A percentile compares a stretch with the other conserved stretches of the same genome.
phyloP scores from a whole-genome alignment of 192 early-diverging fungal species.

The Dimargaris cristalligena region DNA sequence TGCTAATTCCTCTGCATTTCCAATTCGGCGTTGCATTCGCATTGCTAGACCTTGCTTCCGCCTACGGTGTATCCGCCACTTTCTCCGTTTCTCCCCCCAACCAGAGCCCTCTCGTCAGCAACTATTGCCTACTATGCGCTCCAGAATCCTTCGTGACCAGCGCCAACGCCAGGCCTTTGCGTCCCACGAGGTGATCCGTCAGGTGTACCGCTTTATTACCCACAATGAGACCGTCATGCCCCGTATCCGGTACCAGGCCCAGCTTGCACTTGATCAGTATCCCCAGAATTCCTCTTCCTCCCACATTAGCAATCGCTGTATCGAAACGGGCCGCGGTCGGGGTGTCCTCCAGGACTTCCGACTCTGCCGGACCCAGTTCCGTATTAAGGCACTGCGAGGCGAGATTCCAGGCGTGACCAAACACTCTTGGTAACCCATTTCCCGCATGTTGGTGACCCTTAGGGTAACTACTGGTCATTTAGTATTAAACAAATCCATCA shows the following conservation, averaged over 20 bases:
- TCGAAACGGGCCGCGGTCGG: conserved; percentile 55
- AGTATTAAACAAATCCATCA: no score
- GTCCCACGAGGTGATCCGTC: conserved; percentile 48
- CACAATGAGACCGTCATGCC: conserved; percentile 58
- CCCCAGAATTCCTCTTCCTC: conserved; percentile 43
- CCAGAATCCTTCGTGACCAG: conserved; percentile 48
- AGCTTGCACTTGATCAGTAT: conserved; percentile 47
- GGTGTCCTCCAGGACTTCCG: conserved; percentile 59
- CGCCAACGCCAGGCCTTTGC: conserved; percentile 48
- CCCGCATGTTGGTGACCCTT: no score
- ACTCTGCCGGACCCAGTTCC: conserved; percentile 64
- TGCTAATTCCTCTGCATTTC: no score
- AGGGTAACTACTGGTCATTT: no score
- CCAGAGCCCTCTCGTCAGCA: neutral
- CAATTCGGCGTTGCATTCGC: no score
- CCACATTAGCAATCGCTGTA: conserved; percentile 53
- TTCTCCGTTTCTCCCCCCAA: no score
- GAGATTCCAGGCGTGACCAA: conserved; percentile 69
- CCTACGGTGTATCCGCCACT: no score
- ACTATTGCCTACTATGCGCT: conserved; percentile 18
- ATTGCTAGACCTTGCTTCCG: no score
- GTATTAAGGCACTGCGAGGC: conserved; percentile 57
- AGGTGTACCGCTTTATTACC: conserved; percentile 56
- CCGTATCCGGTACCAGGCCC: conserved; percentile 59
- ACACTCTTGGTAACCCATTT: conserved; percentile 53